These are phyloP conservation scores for Pharus latifolius DNA, from an alignment of 176 grass and related monocot species.

Conservation along the genomic window DNA sequence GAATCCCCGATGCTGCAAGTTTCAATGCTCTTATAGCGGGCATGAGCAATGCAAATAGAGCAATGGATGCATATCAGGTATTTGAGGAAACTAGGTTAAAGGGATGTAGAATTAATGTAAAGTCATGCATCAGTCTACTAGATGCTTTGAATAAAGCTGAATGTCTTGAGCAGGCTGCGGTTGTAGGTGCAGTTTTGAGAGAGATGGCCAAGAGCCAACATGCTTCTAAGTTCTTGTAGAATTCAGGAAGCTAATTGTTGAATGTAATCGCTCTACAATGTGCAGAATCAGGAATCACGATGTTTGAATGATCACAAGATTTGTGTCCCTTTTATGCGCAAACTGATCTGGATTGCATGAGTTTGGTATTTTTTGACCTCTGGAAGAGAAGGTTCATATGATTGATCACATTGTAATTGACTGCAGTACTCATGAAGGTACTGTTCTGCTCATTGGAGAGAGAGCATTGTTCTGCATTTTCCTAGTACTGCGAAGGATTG, in stretches of 20 bases:
- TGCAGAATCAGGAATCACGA: not conserved
- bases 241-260: not conserved
- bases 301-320: not conserved
- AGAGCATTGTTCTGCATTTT: not conserved
- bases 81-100: constrained; percentile 76
- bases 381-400: not conserved
- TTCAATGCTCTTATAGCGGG: constrained; percentile 95
- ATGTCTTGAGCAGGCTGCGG: constrained; percentile 73
- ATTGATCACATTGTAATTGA: not conserved
- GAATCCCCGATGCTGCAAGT: constrained; percentile 57
- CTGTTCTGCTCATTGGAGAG: not conserved
- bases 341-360: not conserved
- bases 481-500: not conserved
- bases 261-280: not conserved
- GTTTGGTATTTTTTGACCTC: not conserved
- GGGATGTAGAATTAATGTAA: constrained; percentile 73
- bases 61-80: constrained; percentile 64
- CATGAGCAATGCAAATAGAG: constrained; percentile 89
- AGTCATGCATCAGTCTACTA: constrained; percentile 78
- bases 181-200: constrained; percentile 89
- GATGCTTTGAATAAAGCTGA: constrained; percentile 82
- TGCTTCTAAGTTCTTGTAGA: constrained; percentile 63
- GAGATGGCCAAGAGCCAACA: constrained; percentile 96
- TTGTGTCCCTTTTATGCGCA: not conserved
- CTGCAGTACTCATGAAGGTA: not conserved